phyloP scores from a whole-genome alignment of 164 flowering plant species.

The Vitis labrusca region DNA sequence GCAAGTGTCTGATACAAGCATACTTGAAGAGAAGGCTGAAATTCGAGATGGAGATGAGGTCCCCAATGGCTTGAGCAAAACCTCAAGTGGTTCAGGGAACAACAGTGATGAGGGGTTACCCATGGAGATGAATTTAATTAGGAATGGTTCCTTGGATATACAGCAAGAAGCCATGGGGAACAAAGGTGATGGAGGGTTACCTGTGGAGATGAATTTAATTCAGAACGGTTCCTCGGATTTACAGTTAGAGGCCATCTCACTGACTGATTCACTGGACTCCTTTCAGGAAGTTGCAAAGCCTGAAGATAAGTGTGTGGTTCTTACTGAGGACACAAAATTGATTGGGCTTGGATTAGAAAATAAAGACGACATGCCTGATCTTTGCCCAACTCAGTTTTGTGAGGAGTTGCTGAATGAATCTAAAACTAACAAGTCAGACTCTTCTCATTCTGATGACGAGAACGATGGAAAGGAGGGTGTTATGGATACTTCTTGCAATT shows the following conservation, averaged over 20 bases:
- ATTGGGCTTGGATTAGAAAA: constrained; percentile 18
- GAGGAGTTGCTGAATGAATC: constrained; percentile 13
- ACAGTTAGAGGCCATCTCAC: constrained; percentile 13
- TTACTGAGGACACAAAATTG: constrained; percentile 16
- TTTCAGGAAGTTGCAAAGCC: constrained; percentile 19
- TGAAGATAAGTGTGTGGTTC: constrained; percentile 20
- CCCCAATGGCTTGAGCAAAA: not conserved
- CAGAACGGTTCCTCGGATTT: constrained; percentile 9
- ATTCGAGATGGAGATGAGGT: not conserved
- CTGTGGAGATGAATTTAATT: constrained; percentile 4
- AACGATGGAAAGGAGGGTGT: constrained; percentile 6
- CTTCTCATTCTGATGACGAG: constrained; percentile 9
- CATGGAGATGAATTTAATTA: constrained; percentile 3
- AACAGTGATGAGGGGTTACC: not conserved
- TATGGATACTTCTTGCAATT: not conserved
- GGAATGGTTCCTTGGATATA: not conserved
- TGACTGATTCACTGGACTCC: constrained; percentile 11
- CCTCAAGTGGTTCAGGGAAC: not conserved
- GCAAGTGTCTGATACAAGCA: not conserved
- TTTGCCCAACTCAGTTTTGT: constrained; percentile 3
- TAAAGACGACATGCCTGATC: constrained; percentile 4
- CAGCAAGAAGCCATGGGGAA: not conserved
- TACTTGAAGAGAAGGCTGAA: not conserved
- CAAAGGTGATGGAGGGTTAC: constrained; percentile 1
- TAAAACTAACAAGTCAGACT: constrained; percentile 8